Evolutionary conservation across 805 yeast species (phyloP).

Genomic region (Blastobotrys attinorum): DNA sequence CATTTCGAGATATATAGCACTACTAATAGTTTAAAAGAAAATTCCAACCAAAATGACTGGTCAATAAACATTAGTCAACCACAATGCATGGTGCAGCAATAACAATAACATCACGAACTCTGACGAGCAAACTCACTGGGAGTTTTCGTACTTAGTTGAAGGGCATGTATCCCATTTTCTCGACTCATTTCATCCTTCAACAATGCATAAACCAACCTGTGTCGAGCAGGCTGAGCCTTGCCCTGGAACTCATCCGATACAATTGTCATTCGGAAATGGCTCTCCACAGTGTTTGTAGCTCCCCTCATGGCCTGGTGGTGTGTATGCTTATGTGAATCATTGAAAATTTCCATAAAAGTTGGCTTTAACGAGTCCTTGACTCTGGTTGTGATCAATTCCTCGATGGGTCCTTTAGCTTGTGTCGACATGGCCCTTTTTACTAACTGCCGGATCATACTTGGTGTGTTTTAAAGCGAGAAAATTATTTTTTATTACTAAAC

Average conservation of each 20-base stretch:
- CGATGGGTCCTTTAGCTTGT: constrained; percentile 6
- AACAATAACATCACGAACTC: too few relatives aligned
- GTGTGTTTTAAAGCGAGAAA: too few relatives aligned
- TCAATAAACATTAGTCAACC: too few relatives aligned
- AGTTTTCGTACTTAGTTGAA: constrained; percentile 79
- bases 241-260: constrained; percentile 65
- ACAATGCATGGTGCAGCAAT: too few relatives aligned
- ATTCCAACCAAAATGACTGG: too few relatives aligned
- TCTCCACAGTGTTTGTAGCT: constrained; percentile 63
- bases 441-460: not conserved
- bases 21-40: too few relatives aligned
- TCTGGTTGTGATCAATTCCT: constrained; percentile 37
- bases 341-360: constrained; percentile 44
- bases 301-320: constrained; percentile 79
- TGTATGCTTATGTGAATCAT: constrained; percentile 83
- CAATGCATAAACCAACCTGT: constrained; percentile 61
- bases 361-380: constrained; percentile 37
- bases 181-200: constrained; percentile 62
- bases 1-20: too few relatives aligned
- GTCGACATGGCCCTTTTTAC: not conserved
- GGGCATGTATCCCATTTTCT: constrained; percentile 72
- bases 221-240: constrained; percentile 62
- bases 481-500: too few relatives aligned
- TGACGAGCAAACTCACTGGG: constrained; percentile 48
- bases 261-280: constrained; percentile 71